Percentiles rank a stretch among this genome's conserved stretches.
Conservation (phyloP, 2,329 filamentous ascomycete species). For the Capronia americana region DNA sequence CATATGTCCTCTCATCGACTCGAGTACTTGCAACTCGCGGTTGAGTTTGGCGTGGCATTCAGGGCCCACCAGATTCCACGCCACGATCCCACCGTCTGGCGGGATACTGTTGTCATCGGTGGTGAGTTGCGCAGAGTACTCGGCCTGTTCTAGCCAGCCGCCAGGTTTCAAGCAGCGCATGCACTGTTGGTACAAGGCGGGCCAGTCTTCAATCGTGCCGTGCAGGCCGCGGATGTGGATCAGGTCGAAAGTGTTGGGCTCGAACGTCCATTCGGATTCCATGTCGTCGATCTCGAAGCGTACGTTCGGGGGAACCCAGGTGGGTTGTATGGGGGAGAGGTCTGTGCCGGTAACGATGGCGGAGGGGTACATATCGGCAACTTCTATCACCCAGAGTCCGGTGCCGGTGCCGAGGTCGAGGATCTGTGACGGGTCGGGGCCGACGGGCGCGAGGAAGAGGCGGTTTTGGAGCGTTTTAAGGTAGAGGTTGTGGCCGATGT, state of each 20-base stretch:
- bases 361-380: constrained; percentile 45
- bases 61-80: constrained; percentile 43
- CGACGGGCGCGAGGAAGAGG: constrained; percentile 49
- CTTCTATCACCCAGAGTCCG: constrained; percentile 33
- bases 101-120: constrained; percentile 47
- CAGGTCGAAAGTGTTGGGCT: constrained; percentile 63
- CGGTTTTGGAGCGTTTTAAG: constrained; percentile 45
- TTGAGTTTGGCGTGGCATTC: constrained; percentile 43
- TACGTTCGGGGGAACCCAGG: constrained; percentile 61
- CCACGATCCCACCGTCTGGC: constrained; percentile 44
- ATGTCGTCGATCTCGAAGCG: constrained; percentile 65
- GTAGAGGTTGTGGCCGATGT: constrained; percentile 38
- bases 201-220: constrained; percentile 64
- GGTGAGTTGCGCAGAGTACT: constrained; percentile 31
- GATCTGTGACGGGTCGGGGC: constrained; percentile 42
- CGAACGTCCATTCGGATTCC: constrained; percentile 64
- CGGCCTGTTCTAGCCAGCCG: constrained; percentile 50
- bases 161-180: constrained; percentile 46
- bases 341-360: constrained; percentile 39
- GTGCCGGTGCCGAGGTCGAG: constrained; percentile 39
- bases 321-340: constrained; percentile 41
- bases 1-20: constrained; percentile 39
- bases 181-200: constrained; percentile 38
- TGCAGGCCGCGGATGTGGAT: constrained; percentile 65
- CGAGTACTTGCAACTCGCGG: constrained; percentile 43